Conservation (phyloP, 192 early-diverging fungal genomes). For the Backusella tuberculispora region DNA sequence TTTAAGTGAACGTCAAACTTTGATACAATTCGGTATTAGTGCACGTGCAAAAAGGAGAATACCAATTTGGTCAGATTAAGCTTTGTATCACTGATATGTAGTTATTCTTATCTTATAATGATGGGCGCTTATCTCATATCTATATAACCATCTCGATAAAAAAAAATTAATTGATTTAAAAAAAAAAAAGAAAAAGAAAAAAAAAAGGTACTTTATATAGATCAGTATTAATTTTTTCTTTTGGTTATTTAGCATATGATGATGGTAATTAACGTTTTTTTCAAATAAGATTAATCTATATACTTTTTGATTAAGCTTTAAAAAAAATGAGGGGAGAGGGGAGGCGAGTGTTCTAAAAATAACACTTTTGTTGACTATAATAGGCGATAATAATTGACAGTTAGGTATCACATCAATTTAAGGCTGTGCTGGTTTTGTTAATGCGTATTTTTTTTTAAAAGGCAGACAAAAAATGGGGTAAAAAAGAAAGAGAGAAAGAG, state of each 20-base stretch:
- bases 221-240: too few relatives aligned
- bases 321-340: not conserved
- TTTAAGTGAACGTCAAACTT: not conserved
- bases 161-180: too few relatives aligned
- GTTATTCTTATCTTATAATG: not conserved
- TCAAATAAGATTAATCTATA: too few relatives aligned
- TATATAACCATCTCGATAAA: too few relatives aligned
- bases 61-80: not conserved
- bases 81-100: not conserved
- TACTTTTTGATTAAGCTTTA: not conserved
- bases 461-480: too few relatives aligned
- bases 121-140: not conserved
- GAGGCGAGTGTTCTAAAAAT: not conserved
- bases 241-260: too few relatives aligned
- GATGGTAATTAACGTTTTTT: too few relatives aligned
- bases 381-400: conserved; percentile 1
- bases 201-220: too few relatives aligned
- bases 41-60: not conserved
- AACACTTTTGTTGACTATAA: not conserved
- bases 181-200: too few relatives aligned
- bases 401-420: not conserved
- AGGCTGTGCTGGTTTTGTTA: conserved; percentile 5
- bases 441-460: not conserved
- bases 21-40: not conserved
- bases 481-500: not conserved